Evolutionary conservation across 768 basidiomycete genomes (phyloP).

Genomic region (Phaeotremella skinneri): DNA sequence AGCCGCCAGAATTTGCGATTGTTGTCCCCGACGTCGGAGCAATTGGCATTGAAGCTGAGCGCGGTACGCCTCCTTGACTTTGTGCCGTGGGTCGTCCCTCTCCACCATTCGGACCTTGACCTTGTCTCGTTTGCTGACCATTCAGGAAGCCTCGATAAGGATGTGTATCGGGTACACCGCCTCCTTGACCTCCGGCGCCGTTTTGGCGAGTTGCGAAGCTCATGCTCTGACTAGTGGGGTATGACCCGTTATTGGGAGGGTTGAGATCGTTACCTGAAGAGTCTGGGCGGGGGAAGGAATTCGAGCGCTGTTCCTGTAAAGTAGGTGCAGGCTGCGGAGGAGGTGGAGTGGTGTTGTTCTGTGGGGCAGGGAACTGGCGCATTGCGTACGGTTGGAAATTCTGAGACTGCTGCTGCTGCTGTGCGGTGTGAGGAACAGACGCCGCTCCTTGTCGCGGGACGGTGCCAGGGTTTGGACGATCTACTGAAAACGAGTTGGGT

Average conservation of each 20-base stretch:
- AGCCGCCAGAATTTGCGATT: not conserved
- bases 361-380: conserved; percentile 20
- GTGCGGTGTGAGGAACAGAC: not conserved
- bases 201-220: conserved; percentile 18
- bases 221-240: conserved; percentile 39
- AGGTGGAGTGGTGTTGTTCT: conserved; percentile 14
- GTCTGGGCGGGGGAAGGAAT: conserved; percentile 6
- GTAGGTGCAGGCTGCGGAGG: conserved; percentile 6
- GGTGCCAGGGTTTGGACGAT: conserved; percentile 10
- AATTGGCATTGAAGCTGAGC: conserved; percentile 4
- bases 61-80: conserved; percentile 6
- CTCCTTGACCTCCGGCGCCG: not conserved
- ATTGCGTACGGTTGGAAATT: conserved; percentile 19
- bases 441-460: conserved; percentile 2
- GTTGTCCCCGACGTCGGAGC: not conserved
- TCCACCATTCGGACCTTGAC: conserved; percentile 1
- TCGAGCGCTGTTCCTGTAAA: not conserved
- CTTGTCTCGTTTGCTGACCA: conserved; percentile 13
- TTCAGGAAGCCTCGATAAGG: conserved; percentile 25
- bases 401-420: not conserved
- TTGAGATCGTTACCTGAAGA: not conserved
- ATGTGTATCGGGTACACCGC: conserved; percentile 23
- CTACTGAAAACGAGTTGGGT: conserved; percentile 28
- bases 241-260: not conserved
- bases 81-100: not conserved